Base-by-base conservation (phyloP, 768 basidiomycete species). In the Amylocystis lapponica region DNA sequence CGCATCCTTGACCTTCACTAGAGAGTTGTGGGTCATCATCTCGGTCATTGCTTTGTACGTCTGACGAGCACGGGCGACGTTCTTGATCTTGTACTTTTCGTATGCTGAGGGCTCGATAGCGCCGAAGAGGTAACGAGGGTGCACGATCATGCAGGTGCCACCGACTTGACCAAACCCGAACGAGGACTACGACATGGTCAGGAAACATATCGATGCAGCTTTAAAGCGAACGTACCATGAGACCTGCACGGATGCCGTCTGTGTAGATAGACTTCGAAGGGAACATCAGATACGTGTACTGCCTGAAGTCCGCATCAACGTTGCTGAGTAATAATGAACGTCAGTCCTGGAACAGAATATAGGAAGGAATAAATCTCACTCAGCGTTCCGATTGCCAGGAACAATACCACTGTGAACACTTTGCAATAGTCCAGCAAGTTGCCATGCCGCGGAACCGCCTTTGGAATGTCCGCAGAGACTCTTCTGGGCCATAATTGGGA, bases 161-260 rank as follows among this genome's bases (percentile, higher is more conserved):
- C 96, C 96, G 49, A 97, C 95, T 77, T 97, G 96, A 56, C 96
- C 94, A 71, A 98, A 98, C 50, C 96, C 95, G 66, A 95, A 95
- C 12, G 90, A 93, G 1, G 91, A 93, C 82, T 90, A 51, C 3
- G 9, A 20, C n/a, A 40, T 22, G 16, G 22, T 53, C 37, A 52
- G 43, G 36, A 43, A 45, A 39, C 16, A 25, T 6, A 11, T 25
- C 4, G 21, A 5, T n/a, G 14, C 8, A 36, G 10, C 22, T 12
- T 10, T 4, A 25, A n/a, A 9, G 34, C 30, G 22, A 21, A 63
- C 76, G 16, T 54, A 86, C 86, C 90, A 92, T 88, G 43, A 86
- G 73, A 58, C 88, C 90, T 32, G 86, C 87, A 19, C 80, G 80
- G 53, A 97, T 82, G 48, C 90, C 88, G 54, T 97, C 94, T 4